phyloP scores from a whole-genome alignment of 768 basidiomycete species.

The Suillus spraguei region DNA sequence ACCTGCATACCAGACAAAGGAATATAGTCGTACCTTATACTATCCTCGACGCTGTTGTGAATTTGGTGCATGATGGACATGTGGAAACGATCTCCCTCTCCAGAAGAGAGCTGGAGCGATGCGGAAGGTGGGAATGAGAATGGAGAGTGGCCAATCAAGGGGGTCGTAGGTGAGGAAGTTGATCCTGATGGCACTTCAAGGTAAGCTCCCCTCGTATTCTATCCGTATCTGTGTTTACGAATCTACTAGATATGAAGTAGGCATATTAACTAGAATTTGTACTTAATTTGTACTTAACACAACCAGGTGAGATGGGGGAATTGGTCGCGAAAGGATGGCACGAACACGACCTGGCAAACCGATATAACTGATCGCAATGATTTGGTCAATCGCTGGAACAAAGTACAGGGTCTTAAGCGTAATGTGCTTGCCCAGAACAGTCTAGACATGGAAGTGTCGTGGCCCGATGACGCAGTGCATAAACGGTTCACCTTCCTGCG shows the following conservation, averaged over 20 bases:
- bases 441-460: slow-evolving; percentile 40
- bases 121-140: slow-evolving; percentile 32
- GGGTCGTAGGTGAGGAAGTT: slow-evolving; percentile 33
- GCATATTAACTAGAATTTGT: slow-evolving; percentile 8
- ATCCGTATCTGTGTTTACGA: slow-evolving; percentile 8
- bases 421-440: slow-evolving; percentile 29
- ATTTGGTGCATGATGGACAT: slow-evolving; percentile 13
- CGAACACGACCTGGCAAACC: slow-evolving; percentile 57
- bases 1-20: neutral
- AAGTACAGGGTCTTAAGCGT: slow-evolving; percentile 34
- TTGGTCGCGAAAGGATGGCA: slow-evolving; percentile 54
- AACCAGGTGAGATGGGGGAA: slow-evolving; percentile 53
- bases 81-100: slow-evolving; percentile 34
- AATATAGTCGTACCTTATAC: neutral
- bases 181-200: slow-evolving; percentile 31
- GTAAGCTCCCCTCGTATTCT: slow-evolving; percentile 16
- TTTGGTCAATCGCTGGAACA: slow-evolving; percentile 37
- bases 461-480: slow-evolving; percentile 45
- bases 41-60: neutral
- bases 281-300: neutral
- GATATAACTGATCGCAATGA: slow-evolving; percentile 21
- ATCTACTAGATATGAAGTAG: slow-evolving; percentile 34
- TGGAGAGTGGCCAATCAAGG: slow-evolving; percentile 33
- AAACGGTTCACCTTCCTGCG: slow-evolving; percentile 46
- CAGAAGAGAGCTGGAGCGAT: slow-evolving; percentile 35